These are phyloP conservation scores for Kazachstania sp. DNA, from an alignment of 1,139 yeast genomes.

Conservation along the genomic window DNA sequence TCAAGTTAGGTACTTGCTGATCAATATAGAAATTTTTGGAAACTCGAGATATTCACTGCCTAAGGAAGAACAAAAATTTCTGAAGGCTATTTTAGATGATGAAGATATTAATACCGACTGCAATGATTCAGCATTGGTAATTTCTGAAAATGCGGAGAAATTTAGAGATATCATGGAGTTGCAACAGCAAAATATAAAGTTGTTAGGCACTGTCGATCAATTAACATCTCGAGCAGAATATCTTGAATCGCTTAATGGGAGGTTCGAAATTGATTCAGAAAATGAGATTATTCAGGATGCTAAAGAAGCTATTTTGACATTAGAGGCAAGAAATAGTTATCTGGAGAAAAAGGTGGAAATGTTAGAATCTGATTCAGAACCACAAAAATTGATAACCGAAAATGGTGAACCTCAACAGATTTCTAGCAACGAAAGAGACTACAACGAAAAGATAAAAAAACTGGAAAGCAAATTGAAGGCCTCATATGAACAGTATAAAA, in stretches of 20 bases:
- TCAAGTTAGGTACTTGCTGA: slow-evolving; percentile 66
- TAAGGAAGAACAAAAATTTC: slow-evolving; percentile 43
- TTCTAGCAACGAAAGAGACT: background rate
- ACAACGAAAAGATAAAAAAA: slow-evolving; percentile 2
- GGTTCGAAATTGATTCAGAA: slow-evolving; percentile 39
- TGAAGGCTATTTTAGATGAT: slow-evolving; percentile 28
- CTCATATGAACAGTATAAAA: background rate
- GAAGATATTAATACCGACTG: background rate
- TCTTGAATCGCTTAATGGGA: slow-evolving; percentile 34
- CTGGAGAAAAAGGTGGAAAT: slow-evolving; percentile 22
- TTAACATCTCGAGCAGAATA: slow-evolving; percentile 61
- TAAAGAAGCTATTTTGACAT: slow-evolving; percentile 50
- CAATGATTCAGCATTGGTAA: slow-evolving; percentile 56
- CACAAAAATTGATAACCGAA: background rate
- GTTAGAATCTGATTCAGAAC: slow-evolving; percentile 11
- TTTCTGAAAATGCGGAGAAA: slow-evolving; percentile 62
- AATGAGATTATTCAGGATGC: slow-evolving; percentile 52
- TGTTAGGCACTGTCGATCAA: slow-evolving; percentile 57
- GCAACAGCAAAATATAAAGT: slow-evolving; percentile 63
- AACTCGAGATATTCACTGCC: slow-evolving; percentile 25
- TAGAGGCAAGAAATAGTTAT: slow-evolving; percentile 54
- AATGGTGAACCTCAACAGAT: background rate
- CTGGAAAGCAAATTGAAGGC: slow-evolving; percentile 17
- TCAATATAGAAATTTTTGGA: slow-evolving; percentile 56
- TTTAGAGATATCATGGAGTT: slow-evolving; percentile 62